phyloP scores from a whole-genome alignment of 257 asterid genomes.

The Mitragyna speciosa region DNA sequence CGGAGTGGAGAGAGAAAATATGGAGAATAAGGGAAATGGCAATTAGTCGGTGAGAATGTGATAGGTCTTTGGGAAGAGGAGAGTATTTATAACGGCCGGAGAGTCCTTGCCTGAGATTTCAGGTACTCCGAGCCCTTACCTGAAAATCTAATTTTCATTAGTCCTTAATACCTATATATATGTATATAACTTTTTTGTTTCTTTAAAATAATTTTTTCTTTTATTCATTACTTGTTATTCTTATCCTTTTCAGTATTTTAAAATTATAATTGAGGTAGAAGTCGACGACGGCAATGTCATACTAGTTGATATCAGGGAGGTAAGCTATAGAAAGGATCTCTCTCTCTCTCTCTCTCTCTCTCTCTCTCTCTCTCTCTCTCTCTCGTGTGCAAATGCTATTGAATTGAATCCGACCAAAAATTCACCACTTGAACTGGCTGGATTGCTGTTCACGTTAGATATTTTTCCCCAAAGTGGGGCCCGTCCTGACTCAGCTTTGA shows the following conservation, averaged over 20 bases:
- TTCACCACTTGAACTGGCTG: too few species aligned
- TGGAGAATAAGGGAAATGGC: not conserved
- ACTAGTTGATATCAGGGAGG: too few species aligned
- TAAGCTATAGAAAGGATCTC: not conserved
- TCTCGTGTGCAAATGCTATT: too few species aligned
- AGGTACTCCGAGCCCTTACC: slow-evolving; percentile 60
- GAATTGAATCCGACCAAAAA: too few species aligned
- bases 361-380: not conserved
- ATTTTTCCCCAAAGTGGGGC: slow-evolving; percentile 16
- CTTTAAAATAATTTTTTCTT: slow-evolving; percentile 14
- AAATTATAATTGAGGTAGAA: not conserved
- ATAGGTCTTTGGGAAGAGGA: slow-evolving; percentile 2
- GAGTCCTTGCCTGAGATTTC: slow-evolving; percentile 91
- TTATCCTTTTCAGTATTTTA: not conserved
- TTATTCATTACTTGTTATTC: not conserved
- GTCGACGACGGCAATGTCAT: too few species aligned
- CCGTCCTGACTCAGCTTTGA: slow-evolving; percentile 39
- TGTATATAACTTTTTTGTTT: not conserved
- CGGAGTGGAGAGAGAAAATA: not conserved
- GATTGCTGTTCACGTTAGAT: not conserved
- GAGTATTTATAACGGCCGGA: slow-evolving; percentile 81
- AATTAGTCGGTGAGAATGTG: slow-evolving; percentile 14
- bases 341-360: not conserved
- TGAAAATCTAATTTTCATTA: slow-evolving; percentile 35
- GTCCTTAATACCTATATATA: not conserved